Percentiles rank a stretch among this genome's conserved stretches.
These are phyloP conservation scores for Gracilaria gracilis DNA, from an alignment of 23 red algal species.

Conservation along the genomic window DNA sequence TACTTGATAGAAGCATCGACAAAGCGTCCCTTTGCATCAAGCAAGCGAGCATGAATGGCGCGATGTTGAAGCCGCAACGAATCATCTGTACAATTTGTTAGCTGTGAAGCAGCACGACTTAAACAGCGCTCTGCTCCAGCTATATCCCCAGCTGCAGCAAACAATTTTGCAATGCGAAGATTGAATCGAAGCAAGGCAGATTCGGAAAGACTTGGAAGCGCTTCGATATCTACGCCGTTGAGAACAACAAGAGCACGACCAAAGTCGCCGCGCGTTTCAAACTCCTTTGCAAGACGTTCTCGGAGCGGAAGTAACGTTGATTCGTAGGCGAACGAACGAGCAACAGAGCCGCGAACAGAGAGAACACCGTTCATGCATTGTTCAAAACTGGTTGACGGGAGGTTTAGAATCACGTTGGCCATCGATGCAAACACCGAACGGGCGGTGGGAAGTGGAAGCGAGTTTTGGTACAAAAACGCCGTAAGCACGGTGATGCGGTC, in stretches of 20 bases:
- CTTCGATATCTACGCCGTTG: conserved; percentile 41
- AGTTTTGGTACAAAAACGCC: not conserved
- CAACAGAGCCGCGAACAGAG: not conserved
- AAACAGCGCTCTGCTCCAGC: conserved; percentile 62
- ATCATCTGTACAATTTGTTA: conserved; percentile 61
- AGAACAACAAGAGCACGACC: conserved; percentile 38
- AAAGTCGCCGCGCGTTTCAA: conserved; percentile 52
- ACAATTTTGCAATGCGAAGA: conserved; percentile 75
- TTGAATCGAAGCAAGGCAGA: conserved; percentile 47
- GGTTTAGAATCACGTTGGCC: not conserved
- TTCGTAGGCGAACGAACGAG: conserved; percentile 59
- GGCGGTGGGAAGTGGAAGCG: conserved; percentile 25
- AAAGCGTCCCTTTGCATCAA: conserved; percentile 85
- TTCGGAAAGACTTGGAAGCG: conserved; percentile 35
- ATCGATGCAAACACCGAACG: conserved; percentile 26
- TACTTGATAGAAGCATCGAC: conserved; percentile 83
- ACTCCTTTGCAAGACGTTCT: conserved; percentile 41
- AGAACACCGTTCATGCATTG: not conserved
- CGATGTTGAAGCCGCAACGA: conserved; percentile 57
- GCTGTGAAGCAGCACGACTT: conserved; percentile 66
- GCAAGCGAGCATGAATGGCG: conserved; percentile 55
- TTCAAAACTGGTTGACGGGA: conserved; percentile 1
- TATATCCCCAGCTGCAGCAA: conserved; percentile 39
- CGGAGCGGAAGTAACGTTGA: conserved; percentile 30
- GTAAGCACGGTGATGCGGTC: not conserved